Evolutionary conservation across 2,329 filamentous ascomycete genomes (phyloP).

Genomic region (Cladosporium sp.): DNA sequence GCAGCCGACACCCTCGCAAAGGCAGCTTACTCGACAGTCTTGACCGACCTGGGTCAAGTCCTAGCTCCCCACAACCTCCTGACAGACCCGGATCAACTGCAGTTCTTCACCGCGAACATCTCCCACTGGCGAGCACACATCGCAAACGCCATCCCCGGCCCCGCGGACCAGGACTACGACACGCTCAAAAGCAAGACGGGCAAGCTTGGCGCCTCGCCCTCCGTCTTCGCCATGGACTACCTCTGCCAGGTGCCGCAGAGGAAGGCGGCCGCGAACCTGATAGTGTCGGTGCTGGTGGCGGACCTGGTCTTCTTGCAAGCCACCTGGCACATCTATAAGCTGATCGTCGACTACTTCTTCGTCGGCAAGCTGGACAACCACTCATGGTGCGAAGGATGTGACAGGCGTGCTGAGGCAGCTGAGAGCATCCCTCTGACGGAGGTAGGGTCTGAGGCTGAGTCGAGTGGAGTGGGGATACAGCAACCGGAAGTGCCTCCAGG

Average conservation of each 20-base stretch:
- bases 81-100: too few species aligned
- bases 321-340: slow-evolving; percentile 13
- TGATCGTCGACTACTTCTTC: slow-evolving; percentile 4
- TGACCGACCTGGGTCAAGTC: too few species aligned
- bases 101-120: too few species aligned
- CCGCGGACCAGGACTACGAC: neutral
- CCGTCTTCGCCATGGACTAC: slow-evolving; percentile 13
- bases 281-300: slow-evolving; percentile 16
- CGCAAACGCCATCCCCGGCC: slow-evolving; percentile 11
- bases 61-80: too few species aligned
- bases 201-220: slow-evolving; percentile 11
- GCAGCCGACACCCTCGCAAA: too few species aligned
- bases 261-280: slow-evolving; percentile 13
- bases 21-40: too few species aligned
- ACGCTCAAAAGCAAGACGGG: neutral
- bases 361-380: neutral
- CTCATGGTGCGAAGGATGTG: neutral
- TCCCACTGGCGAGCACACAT: neutral
- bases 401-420: too few species aligned
- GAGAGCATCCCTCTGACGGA: too few species aligned
- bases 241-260: slow-evolving; percentile 17
- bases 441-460: too few species aligned
- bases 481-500: too few species aligned
- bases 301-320: slow-evolving; percentile 19
- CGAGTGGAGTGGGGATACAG: too few species aligned